phyloP scores from a whole-genome alignment of 1,284 basidiomycete species.

The Garcileccinum viscosum region DNA sequence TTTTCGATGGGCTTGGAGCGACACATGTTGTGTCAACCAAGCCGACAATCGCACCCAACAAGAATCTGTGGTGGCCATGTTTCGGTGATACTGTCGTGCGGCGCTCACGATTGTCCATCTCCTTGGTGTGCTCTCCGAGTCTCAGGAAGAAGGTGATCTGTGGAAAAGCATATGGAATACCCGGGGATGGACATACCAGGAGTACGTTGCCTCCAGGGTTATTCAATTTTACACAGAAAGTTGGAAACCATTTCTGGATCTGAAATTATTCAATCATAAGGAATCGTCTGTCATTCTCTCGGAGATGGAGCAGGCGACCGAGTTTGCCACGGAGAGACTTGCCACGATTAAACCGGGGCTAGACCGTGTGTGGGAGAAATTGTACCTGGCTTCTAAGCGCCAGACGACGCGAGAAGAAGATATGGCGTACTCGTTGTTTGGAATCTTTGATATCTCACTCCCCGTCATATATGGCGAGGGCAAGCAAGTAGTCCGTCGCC shows the following conservation, averaged over 20 bases:
- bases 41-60: background rate
- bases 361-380: background rate
- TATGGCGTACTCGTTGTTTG: background rate
- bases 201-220: constrained; percentile 6
- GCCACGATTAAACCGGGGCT: background rate
- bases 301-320: background rate
- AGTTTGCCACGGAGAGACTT: background rate
- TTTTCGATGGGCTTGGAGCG: constrained; percentile 17
- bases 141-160: background rate
- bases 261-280: constrained; percentile 16
- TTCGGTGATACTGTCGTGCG: constrained; percentile 12
- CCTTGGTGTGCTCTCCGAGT: background rate
- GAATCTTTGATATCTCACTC: background rate
- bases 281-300: constrained; percentile 5
- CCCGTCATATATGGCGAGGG: background rate
- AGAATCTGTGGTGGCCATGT: constrained; percentile 20
- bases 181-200: constrained; percentile 18
- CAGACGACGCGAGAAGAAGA: background rate
- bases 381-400: background rate
- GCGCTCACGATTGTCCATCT: constrained; percentile 14
- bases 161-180: constrained; percentile 1
- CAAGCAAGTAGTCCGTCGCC: background rate
- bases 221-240: constrained; percentile 19
- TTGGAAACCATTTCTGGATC: constrained; percentile 18
- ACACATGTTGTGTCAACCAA: constrained; percentile 2